A percentile compares a stretch with the other conserved stretches of the same genome.
phyloP scores from a whole-genome alignment of 306 rosid species.

The Delonix regia region DNA sequence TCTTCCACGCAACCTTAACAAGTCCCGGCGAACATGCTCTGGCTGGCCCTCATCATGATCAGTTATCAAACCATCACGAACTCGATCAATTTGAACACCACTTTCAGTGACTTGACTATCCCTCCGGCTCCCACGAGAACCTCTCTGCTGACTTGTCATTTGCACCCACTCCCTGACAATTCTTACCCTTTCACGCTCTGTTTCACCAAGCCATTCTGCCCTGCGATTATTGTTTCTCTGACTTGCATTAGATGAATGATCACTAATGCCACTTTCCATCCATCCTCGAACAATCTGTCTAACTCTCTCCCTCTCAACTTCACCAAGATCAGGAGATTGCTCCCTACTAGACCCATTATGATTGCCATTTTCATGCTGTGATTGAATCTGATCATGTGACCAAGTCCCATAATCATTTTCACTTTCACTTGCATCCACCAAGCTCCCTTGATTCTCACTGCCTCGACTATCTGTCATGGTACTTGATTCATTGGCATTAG shows the following conservation, averaged over 20 bases:
- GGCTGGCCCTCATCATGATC: slow-evolving; percentile 91
- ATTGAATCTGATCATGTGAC: slow-evolving; percentile 75
- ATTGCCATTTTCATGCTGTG: slow-evolving; percentile 60
- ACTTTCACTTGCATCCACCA: slow-evolving; percentile 94
- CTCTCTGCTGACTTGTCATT: slow-evolving; percentile 96
- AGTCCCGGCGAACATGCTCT: slow-evolving; percentile 86
- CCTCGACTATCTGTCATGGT: slow-evolving; percentile 75
- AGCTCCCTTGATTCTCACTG: slow-evolving; percentile 84
- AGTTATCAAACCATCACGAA: slow-evolving; percentile 52
- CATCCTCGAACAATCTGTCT: slow-evolving; percentile 96
- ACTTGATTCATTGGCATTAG: slow-evolving; percentile 72
- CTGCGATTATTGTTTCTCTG: slow-evolving; percentile 74
- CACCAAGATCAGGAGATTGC: slow-evolving; percentile 99
- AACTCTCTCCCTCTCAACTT: slow-evolving; percentile 99
- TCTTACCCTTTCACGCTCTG: slow-evolving; percentile 99
- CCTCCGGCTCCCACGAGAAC: slow-evolving; percentile 80
- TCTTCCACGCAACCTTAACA: slow-evolving; percentile 92
- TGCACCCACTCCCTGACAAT: slow-evolving; percentile 99
- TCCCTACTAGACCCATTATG: slow-evolving; percentile 84
- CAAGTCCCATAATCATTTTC: slow-evolving; percentile 91
- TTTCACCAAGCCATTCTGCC: slow-evolving; percentile 99
- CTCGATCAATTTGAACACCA: slow-evolving; percentile 57
- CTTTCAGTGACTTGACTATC: slow-evolving; percentile 62
- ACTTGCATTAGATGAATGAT: slow-evolving; percentile 73
- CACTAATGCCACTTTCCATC: slow-evolving; percentile 97